Base-by-base conservation (phyloP, 2,329 filamentous ascomycete genomes). In the Beauveria australis region DNA sequence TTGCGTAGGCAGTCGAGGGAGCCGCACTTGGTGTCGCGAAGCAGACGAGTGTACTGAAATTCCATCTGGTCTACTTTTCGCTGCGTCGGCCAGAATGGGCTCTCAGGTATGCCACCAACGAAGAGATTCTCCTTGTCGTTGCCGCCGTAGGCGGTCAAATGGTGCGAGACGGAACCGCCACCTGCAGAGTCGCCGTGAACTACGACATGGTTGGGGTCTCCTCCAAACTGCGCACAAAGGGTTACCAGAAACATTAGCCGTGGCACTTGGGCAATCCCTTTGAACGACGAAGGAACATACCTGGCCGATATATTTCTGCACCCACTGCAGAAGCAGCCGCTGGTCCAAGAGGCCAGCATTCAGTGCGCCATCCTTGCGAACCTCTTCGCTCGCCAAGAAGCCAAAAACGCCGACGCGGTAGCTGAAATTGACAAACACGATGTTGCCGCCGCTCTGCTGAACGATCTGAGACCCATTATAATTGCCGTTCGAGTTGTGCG, bases 261-360 rank as follows among this genome's bases (percentile, higher is more conserved):
- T 41, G 12, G 12, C 18, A 28, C n/a, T 44, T n/a, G 26, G 30
- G 18, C n/a, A 9, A 4, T 22, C 18, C 5, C 5, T 9, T 3
- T 49, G 14, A 19, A 10, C 30, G 22, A 43, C 30, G 22, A 48
- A 22, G n/a, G 4, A 14, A 61, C 63, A 7, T 67, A 78, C 77
- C 68, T 78, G 70, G 33, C 71, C 68, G 47, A 89, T 87, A 62
- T 89, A 74, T 41, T 78, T 72, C 66, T 83, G 77, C 0, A 88
- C 79, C 87, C 87, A 89, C 54, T 80, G 68, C 51, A 89, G 69
- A 2, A 81, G 74, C 28, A 81, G 77, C 19, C 84, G 76, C 71
- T 89, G 85, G 65, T 89, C 86, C 3, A 87, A 74, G 8, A 89
- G 70, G 0, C 87, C 87, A 2, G 74, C 82, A 66, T 89, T 89